A percentile compares a stretch with the other conserved stretches of the same genome.
Conservation (phyloP, 108 stramenopile genomes). For the Craspedostauros australis region DNA sequence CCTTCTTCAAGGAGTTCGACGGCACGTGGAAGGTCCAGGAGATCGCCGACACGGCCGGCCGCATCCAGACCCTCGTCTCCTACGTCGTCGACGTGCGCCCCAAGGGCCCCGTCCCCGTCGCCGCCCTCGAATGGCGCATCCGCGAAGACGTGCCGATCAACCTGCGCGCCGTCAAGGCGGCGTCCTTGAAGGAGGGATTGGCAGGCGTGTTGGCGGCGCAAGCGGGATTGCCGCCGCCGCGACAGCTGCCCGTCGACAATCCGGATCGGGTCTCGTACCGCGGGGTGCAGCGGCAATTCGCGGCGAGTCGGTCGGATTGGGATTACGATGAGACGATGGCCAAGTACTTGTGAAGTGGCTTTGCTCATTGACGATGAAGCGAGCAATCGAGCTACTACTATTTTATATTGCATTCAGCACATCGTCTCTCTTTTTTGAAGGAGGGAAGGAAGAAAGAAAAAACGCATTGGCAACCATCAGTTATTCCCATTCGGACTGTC, state of each 20-base stretch:
- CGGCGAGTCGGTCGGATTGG: conserved; percentile 36
- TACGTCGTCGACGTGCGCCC: conserved; percentile 85
- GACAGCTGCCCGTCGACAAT: too few relatives aligned
- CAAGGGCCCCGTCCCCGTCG: conserved; percentile 91
- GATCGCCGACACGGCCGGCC: conserved; percentile 9
- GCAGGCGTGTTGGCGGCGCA: conserved; percentile 26
- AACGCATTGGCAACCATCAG: too few relatives aligned
- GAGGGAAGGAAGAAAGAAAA: too few relatives aligned
- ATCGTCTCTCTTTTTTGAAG: too few relatives aligned
- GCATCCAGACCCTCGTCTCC: conserved; percentile 46
- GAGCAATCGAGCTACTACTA: background rate
- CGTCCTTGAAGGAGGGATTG: conserved; percentile 54
- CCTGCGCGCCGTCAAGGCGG: conserved; percentile 76
- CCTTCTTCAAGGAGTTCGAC: conserved; percentile 85
- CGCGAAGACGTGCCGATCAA: conserved; percentile 92
- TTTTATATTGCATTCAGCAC: too few relatives aligned
- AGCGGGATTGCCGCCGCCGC: too few relatives aligned
- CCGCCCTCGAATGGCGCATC: conserved; percentile 91
- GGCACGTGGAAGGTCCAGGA: conserved; percentile 70
- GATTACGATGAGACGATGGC: conserved; percentile 74
- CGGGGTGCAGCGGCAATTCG: background rate
- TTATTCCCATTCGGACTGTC: too few relatives aligned
- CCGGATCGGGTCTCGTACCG: too few relatives aligned
- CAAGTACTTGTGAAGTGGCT: conserved; percentile 59
- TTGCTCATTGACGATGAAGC: too few relatives aligned